Evolutionary conservation across 169 alveolate species (phyloP).

Genomic region (Plasmodium vinckei): DNA sequence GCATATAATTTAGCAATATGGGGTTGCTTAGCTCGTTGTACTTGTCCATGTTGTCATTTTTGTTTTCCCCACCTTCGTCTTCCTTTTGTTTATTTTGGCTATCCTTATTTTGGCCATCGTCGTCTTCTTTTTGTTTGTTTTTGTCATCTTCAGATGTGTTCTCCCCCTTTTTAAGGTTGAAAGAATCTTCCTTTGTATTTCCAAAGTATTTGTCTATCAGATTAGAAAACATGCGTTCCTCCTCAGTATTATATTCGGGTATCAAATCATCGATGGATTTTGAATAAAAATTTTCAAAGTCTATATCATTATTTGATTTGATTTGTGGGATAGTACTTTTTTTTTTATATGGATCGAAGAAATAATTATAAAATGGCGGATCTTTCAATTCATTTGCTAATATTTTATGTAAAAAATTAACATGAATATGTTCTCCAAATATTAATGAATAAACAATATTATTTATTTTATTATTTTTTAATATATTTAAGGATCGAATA

Average conservation of each 20-base stretch:
- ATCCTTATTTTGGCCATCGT: not conserved
- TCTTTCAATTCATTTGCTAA: conserved; percentile 54
- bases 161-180: too few relatives aligned
- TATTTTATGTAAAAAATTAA: conserved; percentile 26
- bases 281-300: conserved; percentile 57
- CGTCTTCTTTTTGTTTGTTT: not conserved
- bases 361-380: conserved; percentile 55
- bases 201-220: conserved; percentile 23
- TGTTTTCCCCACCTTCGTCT: not conserved
- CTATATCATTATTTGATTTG: conserved; percentile 15
- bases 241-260: conserved; percentile 62
- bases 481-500: conserved; percentile 36
- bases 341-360: conserved; percentile 57
- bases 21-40: conserved; percentile 73
- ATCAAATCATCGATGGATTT: conserved; percentile 35
- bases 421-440: conserved; percentile 55
- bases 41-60: not conserved
- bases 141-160: not conserved
- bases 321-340: conserved; percentile 3
- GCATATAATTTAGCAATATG: conserved; percentile 38
- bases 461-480: conserved; percentile 49
- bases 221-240: conserved; percentile 13
- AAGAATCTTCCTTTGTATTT: not conserved
- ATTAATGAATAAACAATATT: conserved; percentile 45
- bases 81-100: not conserved